Percentiles rank a stretch among this genome's conserved stretches.
Evolutionary conservation across 2,329 filamentous ascomycete genomes (phyloP).

Genomic region (Bipolaris cookei): DNA sequence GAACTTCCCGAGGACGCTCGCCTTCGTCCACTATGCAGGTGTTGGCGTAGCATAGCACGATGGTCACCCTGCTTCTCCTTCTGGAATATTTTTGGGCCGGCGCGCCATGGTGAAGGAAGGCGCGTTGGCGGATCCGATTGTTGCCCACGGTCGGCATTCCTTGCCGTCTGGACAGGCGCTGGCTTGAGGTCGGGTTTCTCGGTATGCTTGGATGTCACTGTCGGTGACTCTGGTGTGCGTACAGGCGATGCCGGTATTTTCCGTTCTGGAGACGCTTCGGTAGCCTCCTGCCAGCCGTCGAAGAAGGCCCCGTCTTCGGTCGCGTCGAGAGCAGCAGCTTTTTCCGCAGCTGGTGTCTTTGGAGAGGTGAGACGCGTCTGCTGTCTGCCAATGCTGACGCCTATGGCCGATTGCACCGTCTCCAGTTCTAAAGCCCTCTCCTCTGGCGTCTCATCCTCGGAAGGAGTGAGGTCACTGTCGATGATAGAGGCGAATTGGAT

Average conservation of each 20-base stretch:
- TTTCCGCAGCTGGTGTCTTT: conserved; percentile 64
- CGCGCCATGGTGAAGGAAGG: conserved; percentile 56
- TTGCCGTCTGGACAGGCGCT: conserved; percentile 2
- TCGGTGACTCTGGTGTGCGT: neutral
- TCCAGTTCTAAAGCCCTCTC: conserved; percentile 43
- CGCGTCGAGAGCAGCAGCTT: conserved; percentile 62
- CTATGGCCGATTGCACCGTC: conserved; percentile 57
- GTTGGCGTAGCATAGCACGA: conserved; percentile 48
- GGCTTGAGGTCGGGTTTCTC: neutral
- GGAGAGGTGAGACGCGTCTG: conserved; percentile 64
- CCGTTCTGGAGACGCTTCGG: conserved; percentile 9
- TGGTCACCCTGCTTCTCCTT: conserved; percentile 44
- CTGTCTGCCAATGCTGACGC: conserved; percentile 64
- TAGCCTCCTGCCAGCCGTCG: conserved; percentile 45
- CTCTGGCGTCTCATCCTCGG: conserved; percentile 51
- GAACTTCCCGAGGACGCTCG: conserved; percentile 50
- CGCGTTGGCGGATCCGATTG: conserved; percentile 27
- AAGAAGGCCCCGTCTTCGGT: conserved; percentile 56
- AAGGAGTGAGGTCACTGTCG: conserved; percentile 52
- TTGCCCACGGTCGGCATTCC: conserved; percentile 13
- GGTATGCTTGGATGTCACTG: neutral
- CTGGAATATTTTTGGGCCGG: conserved; percentile 45
- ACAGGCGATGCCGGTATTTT: neutral
- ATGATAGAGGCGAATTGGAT: conserved; percentile 51
- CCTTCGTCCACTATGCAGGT: conserved; percentile 45